A percentile compares a stretch with the other conserved stretches of the same genome.
These are phyloP conservation scores for Hydnum rufescens DNA, from an alignment of 768 basidiomycete species.

Conservation along the genomic window DNA sequence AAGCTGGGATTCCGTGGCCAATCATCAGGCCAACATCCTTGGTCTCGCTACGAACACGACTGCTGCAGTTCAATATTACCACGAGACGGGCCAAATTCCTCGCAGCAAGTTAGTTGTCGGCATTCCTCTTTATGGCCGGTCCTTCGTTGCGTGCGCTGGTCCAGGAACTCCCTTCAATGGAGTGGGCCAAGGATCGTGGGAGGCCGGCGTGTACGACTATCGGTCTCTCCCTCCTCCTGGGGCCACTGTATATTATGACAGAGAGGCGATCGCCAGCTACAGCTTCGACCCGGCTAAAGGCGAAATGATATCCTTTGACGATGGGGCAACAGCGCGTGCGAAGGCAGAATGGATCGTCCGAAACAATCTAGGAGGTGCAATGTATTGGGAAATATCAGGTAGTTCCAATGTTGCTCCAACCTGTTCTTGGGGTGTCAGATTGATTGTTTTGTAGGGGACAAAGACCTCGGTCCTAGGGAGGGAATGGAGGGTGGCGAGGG, in stretches of 20 bases:
- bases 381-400: conserved; percentile 34
- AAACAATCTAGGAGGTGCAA: conserved; percentile 68
- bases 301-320: conserved; percentile 76
- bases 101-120: conserved; percentile 73
- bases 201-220: conserved; percentile 61
- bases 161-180: conserved; percentile 66
- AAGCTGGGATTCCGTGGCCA: conserved; percentile 24
- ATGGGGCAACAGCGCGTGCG: conserved; percentile 40
- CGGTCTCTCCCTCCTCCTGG: conserved; percentile 68
- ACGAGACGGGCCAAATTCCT: conserved; percentile 44
- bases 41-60: conserved; percentile 44
- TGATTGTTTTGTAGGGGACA: conserved; percentile 2
- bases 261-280: conserved; percentile 57
- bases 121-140: conserved; percentile 83
- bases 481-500: conserved; percentile 41
- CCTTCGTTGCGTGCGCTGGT: conserved; percentile 70
- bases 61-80: conserved; percentile 52
- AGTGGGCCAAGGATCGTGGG: conserved; percentile 79
- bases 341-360: conserved; percentile 68
- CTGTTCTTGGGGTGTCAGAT: not conserved
- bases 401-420: not conserved
- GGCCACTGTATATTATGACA: conserved; percentile 44
- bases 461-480: conserved; percentile 54
- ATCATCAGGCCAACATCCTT: conserved; percentile 70
- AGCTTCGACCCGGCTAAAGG: conserved; percentile 50